Base-by-base conservation (phyloP, 495 filamentous ascomycete species). In the Cercophora scortea region DNA sequence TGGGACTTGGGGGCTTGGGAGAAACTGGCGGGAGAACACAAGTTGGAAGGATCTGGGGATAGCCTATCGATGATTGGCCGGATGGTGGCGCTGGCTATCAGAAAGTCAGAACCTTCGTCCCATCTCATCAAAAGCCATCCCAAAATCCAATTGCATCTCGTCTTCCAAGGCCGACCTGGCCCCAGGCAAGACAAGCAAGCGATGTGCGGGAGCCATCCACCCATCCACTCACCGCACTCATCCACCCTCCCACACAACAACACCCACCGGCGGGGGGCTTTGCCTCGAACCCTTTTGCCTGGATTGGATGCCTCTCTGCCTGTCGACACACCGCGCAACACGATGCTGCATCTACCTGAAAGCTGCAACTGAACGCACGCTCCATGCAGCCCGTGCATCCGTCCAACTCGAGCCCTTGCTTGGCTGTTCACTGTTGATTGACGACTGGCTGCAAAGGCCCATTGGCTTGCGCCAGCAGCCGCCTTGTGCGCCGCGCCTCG, bases 381-480 rank as follows among this genome's bases (percentile, higher is more conserved):
- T 25, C 25, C 25, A 25, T 25, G 25, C 25, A 25, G 25, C 25
- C 25, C 25, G 25, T 25, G 25, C 25, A 25, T 25, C 25, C 25
- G 25, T 25, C 25, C 25, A 5, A 25, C 25, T 5, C 5, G 25
- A 25, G 25, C 25, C 25, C 25, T 25, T 25, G 25, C n/a, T n/a
- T n/a, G n/a, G n/a, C n/a, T n/a, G n/a, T n/a, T n/a, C n/a, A 5
- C 25, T 25, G 25, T 25, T 25, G 25, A 25, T 5, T 51, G 55
- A 56, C 53, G 56, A 54, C 52, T 50, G 55, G 49, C 55, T 47
- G 18, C 12, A 48, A 50, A 17, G 49, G 42, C 25, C 41, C 52
- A 63, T 65, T 61, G 57, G 52, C 49, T 49, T 60, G 60, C 48
- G 33, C 54, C 51, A 62, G 54, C 50, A 61, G 57, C 60, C 62